Conservation (phyloP, 1,284 basidiomycete species). For the Cutaneotrichosporon sp. region DNA sequence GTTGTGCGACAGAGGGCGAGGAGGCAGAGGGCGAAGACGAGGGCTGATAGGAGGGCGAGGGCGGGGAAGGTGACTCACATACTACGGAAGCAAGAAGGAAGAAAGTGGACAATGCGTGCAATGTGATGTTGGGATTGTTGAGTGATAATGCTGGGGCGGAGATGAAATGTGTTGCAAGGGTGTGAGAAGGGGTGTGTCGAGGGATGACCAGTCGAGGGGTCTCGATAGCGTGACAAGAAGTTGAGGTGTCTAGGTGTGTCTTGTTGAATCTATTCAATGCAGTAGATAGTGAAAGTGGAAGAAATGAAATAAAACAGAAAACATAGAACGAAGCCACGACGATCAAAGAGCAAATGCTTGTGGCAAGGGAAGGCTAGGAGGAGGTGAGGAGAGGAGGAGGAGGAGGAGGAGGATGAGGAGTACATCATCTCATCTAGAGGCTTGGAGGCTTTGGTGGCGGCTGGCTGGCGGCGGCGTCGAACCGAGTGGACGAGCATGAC, state of each 20-base stretch:
- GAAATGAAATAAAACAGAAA: neutral
- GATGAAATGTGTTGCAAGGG: neutral
- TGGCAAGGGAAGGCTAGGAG: neutral
- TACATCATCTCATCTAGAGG: slow-evolving; percentile 9
- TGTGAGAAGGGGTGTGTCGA: neutral
- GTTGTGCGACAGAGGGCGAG: too few species aligned
- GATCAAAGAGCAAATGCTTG: neutral
- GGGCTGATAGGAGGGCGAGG: too few species aligned
- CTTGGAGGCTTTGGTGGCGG: neutral
- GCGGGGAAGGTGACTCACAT: too few species aligned
- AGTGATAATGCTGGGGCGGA: neutral
- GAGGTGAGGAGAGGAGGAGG: neutral
- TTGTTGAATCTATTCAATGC: neutral
- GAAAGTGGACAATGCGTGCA: neutral
- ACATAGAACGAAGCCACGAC: neutral
- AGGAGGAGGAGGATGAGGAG: neutral
- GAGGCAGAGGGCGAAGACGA: too few species aligned
- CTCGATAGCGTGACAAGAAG: neutral
- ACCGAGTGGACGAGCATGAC: neutral
- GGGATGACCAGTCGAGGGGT: neutral
- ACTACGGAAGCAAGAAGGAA: too few species aligned
- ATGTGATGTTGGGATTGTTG: neutral
- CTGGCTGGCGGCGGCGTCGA: neutral
- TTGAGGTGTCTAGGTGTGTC: neutral
- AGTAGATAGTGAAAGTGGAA: neutral